Conservation (phyloP, 1,139 yeast genomes). For the Arxiozyma bovina region DNA sequence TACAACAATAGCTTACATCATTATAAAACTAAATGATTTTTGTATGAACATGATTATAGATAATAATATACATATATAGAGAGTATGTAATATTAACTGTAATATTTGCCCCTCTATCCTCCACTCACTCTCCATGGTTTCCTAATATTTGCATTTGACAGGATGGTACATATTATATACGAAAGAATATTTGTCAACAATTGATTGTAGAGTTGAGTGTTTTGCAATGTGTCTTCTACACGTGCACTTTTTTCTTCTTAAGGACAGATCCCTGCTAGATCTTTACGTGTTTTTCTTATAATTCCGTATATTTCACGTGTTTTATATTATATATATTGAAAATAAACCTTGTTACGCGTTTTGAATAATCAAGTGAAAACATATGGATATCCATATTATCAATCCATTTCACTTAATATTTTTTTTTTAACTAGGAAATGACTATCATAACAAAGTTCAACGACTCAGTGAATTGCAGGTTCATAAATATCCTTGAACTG, state of each 20-base stretch:
- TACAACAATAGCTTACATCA: slow-evolving; percentile 4
- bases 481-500: too few species aligned
- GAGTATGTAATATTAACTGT: neutral
- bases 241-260: neutral
- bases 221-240: neutral
- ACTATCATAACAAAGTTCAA: too few species aligned
- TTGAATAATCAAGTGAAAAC: neutral
- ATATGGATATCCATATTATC: neutral
- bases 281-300: neutral
- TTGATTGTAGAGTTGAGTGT: too few species aligned
- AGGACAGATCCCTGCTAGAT: neutral
- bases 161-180: neutral
- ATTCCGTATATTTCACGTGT: neutral
- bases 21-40: neutral
- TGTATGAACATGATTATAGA: neutral
- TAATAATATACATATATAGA: neutral
- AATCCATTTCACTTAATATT: too few species aligned
- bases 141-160: too few species aligned
- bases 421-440: too few species aligned
- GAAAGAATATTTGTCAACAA: too few species aligned
- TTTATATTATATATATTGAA: neutral
- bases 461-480: too few species aligned
- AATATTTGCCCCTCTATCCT: neutral
- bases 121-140: too few species aligned
- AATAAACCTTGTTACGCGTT: neutral